Percentiles rank a stretch among this genome's conserved stretches.
Evolutionary conservation across 257 asterid species (phyloP).

Genomic region (Coffea canephora): DNA sequence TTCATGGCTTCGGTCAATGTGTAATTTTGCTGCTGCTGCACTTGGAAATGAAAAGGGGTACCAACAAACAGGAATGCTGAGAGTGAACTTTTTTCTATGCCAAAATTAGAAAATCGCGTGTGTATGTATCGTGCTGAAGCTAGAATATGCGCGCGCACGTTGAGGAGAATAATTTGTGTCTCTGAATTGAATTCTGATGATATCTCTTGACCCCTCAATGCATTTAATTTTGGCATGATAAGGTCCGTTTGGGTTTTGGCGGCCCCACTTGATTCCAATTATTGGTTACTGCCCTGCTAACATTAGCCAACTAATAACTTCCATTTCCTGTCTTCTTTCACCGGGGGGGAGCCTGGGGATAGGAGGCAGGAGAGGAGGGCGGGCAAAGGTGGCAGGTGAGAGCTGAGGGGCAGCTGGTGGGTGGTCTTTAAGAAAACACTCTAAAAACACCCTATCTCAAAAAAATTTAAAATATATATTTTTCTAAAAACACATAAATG

Average conservation of each 20-base stretch:
- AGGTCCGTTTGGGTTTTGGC: background rate
- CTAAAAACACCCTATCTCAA: too few relatives aligned
- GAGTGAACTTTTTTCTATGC: background rate
- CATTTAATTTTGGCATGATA: background rate
- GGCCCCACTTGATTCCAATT: background rate
- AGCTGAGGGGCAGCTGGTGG: too few relatives aligned
- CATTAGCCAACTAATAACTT: too few relatives aligned
- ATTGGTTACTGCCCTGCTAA: background rate
- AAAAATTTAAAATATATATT: too few relatives aligned
- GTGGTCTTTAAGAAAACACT: too few relatives aligned
- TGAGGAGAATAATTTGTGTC: background rate
- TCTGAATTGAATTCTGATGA: background rate
- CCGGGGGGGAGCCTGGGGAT: too few relatives aligned
- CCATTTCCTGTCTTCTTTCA: too few relatives aligned
- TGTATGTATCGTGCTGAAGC: background rate
- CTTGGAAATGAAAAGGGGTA: background rate
- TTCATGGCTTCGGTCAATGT: background rate
- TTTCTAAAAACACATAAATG: too few relatives aligned
- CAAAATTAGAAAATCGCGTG: background rate
- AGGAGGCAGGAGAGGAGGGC: too few relatives aligned
- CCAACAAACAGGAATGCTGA: background rate
- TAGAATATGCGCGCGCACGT: background rate
- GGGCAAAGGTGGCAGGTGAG: too few relatives aligned
- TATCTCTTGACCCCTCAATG: background rate
- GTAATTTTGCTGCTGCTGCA: background rate